phyloP scores from a whole-genome alignment of 345 rosid genomes.

The Sonneratia caseolaris region DNA sequence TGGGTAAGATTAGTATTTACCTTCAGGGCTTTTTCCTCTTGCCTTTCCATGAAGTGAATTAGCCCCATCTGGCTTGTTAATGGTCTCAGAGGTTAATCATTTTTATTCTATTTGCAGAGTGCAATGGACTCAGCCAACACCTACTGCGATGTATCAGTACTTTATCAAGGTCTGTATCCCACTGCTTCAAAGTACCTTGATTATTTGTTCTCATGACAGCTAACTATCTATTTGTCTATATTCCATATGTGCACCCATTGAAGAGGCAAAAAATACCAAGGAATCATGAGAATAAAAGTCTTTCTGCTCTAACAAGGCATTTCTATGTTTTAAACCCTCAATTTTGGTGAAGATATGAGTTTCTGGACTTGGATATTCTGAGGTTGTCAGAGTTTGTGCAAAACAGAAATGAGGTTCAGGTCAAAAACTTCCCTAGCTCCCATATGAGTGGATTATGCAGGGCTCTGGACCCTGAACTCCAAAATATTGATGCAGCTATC shows the following conservation, averaged over 20 bases:
- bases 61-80: neutral
- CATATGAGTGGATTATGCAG: neutral
- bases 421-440: neutral
- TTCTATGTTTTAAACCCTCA: neutral
- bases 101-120: constrained; percentile 34
- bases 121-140: constrained; percentile 65
- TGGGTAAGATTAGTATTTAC: constrained; percentile 31
- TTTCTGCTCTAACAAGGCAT: neutral
- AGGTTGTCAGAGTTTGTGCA: neutral
- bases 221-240: neutral
- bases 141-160: constrained; percentile 83
- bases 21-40: constrained; percentile 1
- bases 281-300: neutral
- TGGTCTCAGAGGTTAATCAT: neutral
- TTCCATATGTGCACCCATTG: neutral
- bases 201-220: neutral
- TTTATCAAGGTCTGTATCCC: constrained; percentile 64
- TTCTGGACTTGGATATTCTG: neutral
- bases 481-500: neutral
- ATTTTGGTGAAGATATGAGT: neutral
- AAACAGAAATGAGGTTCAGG: neutral
- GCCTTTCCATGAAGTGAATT: neutral
- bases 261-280: neutral
- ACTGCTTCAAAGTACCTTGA: neutral
- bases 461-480: neutral